Base-by-base conservation (phyloP, 352 stramenopile species). In the Phytophthora hibernalis region DNA sequence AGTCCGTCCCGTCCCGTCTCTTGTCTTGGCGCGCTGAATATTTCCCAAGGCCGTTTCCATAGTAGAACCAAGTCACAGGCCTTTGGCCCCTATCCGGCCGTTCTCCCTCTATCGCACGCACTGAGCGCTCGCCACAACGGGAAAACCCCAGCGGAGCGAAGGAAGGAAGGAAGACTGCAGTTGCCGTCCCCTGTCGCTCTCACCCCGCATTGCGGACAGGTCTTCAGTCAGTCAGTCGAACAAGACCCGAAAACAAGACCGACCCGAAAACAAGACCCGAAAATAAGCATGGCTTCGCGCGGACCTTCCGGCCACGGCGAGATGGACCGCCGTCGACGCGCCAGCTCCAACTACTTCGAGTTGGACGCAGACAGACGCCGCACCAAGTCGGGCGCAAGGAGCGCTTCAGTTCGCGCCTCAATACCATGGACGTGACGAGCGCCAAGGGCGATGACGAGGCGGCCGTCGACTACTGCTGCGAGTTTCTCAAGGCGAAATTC, bases 271-370 rank as follows among this genome's bases (percentile, higher is more conserved):
- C 9, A 3, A 53, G 5, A 7, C 12, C 35, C 35, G 35, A 42
- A 45, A 45, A 22, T 22, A 22, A 11, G 38, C 8, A 79, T 77
- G 68, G 58, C 64, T 22, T 59, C 74, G n/a, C 72, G 68, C 28
- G 72, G 68, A 54, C 68, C 56, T 18, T 78, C 70, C 33, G 61
- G 55, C 28, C 66, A 75, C 33, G 54, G 68, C 50, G 68, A 79
- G 52, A 71, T 68, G 53, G 75, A 83, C 26, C 72, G 69, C 24
- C 85, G 83, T 21, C 76, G 79, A 11, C 83, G 85, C 57, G 85
- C 85, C 40, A 93, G 79, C 72, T 93, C 85, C 40, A 93, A 93
- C 66, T 93, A 93, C 77, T 93, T 93, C 66, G 85, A 93, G 60
- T 68, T 93, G 37, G 83, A 93, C 33, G 85, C 85, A 6, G 85